Evolutionary conservation across 345 rosid genomes (phyloP), one percentile per base, ranked within the genome.

Genomic region (Populus pruinosa): DNA sequence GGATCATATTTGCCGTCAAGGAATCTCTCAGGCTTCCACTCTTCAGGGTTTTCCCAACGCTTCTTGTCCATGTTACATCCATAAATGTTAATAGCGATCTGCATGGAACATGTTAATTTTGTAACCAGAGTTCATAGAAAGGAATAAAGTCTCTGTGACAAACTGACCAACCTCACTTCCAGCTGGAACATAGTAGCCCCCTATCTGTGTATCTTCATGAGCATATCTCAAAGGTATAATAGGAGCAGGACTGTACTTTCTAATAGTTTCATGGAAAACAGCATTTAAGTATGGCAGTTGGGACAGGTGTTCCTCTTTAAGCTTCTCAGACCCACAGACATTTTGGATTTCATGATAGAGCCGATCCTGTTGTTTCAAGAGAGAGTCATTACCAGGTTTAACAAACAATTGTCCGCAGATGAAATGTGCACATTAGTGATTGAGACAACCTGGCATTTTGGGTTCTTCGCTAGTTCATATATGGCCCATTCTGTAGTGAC

Each of bases 61-160:
- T 86, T 89, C 83, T 87, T 91, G 79, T 95, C 91, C 96, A 90
- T 91, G 88, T 93, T 93, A 80, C 99, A 93, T 41, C 98, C 98
- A 27, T 90, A 95, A 0, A 95, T 85, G 85, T 95, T 95, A 73
- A 95, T 73, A 3, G 92, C 98, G 82, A 95, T 90, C 99, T 95
- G 85, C 80, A 82, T 25, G n/a, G 18, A 2, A 11, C 6, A 71
- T 31, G 6, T 35, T 21, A 14, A 47, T 4, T 14, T 47, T 47
- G 53, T 47, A 14, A 4, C 20, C 53, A 47, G 53, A 47, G 53
- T 16, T 14, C 18, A 14, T 47, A 47, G 18, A 47, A 47, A 47
- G 53, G 53, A 47, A 1, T 21, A 41, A 20, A 69, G 36, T 20
- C n/a, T 44, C 31, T 39, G 0, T 6, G 25, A 43, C 17, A 70